These are phyloP conservation scores for Plantago lanceolata DNA, from an alignment of 305 asterid genomes.

Conservation along the genomic window DNA sequence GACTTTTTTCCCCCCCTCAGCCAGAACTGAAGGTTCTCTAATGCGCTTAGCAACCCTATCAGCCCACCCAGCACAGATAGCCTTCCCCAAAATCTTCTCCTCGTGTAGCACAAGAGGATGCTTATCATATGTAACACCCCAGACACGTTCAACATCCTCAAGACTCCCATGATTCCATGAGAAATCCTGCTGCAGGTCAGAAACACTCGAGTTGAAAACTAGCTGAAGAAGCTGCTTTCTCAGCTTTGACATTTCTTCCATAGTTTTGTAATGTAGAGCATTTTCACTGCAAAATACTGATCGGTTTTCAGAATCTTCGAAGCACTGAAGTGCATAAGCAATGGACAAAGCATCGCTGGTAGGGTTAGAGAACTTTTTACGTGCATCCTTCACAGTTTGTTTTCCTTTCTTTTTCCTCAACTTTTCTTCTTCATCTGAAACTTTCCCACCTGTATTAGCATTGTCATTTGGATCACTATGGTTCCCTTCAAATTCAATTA, in stretches of 20 bases:
- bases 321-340: constrained; percentile 71
- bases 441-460: constrained; percentile 32
- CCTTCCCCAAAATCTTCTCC: constrained; percentile 75
- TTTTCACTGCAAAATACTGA: constrained; percentile 51
- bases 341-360: constrained; percentile 68
- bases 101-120: constrained; percentile 56
- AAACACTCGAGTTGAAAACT: constrained; percentile 43
- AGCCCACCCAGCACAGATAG: constrained; percentile 89
- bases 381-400: constrained; percentile 50
- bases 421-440: constrained; percentile 43
- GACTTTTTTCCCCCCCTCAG: constrained; percentile 51
- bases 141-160: constrained; percentile 59
- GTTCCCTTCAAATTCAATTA: constrained; percentile 39
- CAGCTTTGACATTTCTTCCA: constrained; percentile 95
- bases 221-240: constrained; percentile 79
- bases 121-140: constrained; percentile 54
- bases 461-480: constrained; percentile 32
- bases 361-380: constrained; percentile 63
- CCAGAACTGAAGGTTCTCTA: constrained; percentile 35
- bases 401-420: constrained; percentile 55
- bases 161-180: constrained; percentile 62
- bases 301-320: constrained; percentile 51
- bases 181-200: constrained; percentile 47
- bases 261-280: constrained; percentile 63
- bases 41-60: constrained; percentile 76